Base-by-base conservation (phyloP, 192 early-diverging fungal genomes). In the Mortierella antarctica region DNA sequence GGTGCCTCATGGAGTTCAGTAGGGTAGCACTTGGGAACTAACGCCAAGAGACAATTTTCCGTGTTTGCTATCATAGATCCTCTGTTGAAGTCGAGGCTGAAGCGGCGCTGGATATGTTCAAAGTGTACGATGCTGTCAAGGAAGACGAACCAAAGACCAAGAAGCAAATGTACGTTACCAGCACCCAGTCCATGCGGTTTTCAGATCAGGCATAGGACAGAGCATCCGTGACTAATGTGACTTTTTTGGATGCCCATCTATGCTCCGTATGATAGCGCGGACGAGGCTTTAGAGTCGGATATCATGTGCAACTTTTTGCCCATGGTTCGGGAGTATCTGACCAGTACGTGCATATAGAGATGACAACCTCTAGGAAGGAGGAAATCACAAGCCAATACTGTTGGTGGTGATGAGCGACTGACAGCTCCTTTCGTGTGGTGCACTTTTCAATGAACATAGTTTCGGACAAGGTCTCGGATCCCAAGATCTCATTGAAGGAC, bases 91-190 rank as follows among this genome's bases (percentile, higher is more conserved):
- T 70, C 40, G 50, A 82, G 7, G 88, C 89, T 8, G 74, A 86
- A 42, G 68, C 83, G 20, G 66, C 74, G 0, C 51, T 73, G 20
- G 83, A 85, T 10, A 59, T 86, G 12, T 87, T 93, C 65, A 83
- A 88, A 18, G 87, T 93, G 83, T 91, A 87, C 46, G 92, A 93
- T 53, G 92, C 91, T 9, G 82, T 93, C 40, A 88, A 88, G 55
- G 89, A 90, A 8, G 83, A 89, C 2, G 74, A 86, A 9, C 78
- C 65, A 5, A 74, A 74, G 60, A 62, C 42, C 48, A 83, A 81
- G 62, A 73, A 83, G 78, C 84, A 85, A 75, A 64, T 73, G 82
- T 68, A 70, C 55, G 62, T 21, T 47, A 61, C 41, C n/a, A 67
- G 58, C 62, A 80, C 41, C 13, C 17, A 21, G 11, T 20, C 11